phyloP scores from a whole-genome alignment of 2,329 filamentous ascomycete species.

The Phialemoniopsis sp. region DNA sequence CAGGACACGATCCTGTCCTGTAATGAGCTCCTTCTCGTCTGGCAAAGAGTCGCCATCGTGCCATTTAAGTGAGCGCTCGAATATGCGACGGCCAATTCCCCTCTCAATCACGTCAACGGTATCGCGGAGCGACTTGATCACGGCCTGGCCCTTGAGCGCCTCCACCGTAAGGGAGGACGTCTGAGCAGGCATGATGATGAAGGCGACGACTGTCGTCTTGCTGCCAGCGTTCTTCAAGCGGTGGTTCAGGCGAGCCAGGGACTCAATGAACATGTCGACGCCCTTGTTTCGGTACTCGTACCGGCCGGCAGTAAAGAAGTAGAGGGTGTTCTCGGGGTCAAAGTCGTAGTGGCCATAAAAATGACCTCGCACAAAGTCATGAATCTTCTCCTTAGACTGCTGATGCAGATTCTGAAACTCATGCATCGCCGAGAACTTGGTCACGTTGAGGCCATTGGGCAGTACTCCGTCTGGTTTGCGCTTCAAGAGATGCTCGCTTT shows the following conservation, averaged over 20 bases:
- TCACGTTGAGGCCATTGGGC: slow-evolving; percentile 95
- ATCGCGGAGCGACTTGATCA: slow-evolving; percentile 92
- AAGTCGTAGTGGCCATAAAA: slow-evolving; percentile 99
- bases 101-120: slow-evolving; percentile 90
- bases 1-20: slow-evolving; percentile 85
- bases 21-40: slow-evolving; percentile 95
- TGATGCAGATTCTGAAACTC: slow-evolving; percentile 99
- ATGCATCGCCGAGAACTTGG: slow-evolving; percentile 96
- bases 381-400: slow-evolving; percentile 94
- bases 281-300: slow-evolving; percentile 99
- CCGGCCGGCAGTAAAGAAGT: slow-evolving; percentile 94
- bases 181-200: slow-evolving; percentile 98
- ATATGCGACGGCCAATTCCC: slow-evolving; percentile 88
- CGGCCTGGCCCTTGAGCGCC: slow-evolving; percentile 91
- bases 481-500: slow-evolving; percentile 95
- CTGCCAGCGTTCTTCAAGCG: slow-evolving; percentile 79
- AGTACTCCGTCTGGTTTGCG: slow-evolving; percentile 95
- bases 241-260: slow-evolving; percentile 90
- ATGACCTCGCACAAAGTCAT: slow-evolving; percentile 95
- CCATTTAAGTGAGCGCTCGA: slow-evolving; percentile 92
- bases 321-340: slow-evolving; percentile 92
- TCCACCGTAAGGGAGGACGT: slow-evolving; percentile 94
- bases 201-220: slow-evolving; percentile 92
- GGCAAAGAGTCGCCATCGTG: slow-evolving; percentile 90
- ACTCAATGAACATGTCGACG: slow-evolving; percentile 99